These are phyloP conservation scores for Eucalyptus melliodora DNA, from an alignment of 345 rosid genomes.

Conservation along the genomic window DNA sequence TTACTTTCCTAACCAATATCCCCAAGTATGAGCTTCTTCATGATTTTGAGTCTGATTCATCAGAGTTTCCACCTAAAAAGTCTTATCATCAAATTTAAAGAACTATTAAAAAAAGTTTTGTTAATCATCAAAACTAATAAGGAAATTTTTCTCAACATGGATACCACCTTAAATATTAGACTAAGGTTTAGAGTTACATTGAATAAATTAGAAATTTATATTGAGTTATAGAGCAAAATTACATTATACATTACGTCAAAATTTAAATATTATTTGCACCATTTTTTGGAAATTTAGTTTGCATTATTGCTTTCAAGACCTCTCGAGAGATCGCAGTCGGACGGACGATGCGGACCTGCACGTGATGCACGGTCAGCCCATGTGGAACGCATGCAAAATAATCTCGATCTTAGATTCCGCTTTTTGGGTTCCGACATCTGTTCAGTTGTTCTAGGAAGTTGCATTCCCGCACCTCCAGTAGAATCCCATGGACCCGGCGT, in stretches of 20 bases:
- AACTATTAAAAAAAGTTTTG: too few relatives aligned
- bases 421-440: neutral
- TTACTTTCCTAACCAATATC: too few relatives aligned
- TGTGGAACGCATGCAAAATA: neutral
- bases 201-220: too few relatives aligned
- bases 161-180: too few relatives aligned
- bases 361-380: neutral
- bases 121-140: too few relatives aligned
- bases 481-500: constrained; percentile 13
- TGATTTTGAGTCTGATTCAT: too few relatives aligned
- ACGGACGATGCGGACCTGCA: neutral
- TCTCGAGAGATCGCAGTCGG: neutral
- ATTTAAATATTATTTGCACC: too few relatives aligned
- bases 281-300: neutral
- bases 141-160: fast-evolving
- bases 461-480: neutral
- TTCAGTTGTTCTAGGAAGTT: neutral
- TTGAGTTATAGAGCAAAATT: fast-evolving
- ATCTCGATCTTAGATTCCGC: neutral
- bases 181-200: fast-evolving
- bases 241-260: fast-evolving
- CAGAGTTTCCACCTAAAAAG: too few relatives aligned
- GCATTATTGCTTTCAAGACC: neutral
- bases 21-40: too few relatives aligned
- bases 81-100: too few relatives aligned